A percentile compares a stretch with the other conserved stretches of the same genome.
Evolutionary conservation across 2,329 filamentous ascomycete genomes (phyloP).

Genomic region (Phaeosphaeriaceae sp.): DNA sequence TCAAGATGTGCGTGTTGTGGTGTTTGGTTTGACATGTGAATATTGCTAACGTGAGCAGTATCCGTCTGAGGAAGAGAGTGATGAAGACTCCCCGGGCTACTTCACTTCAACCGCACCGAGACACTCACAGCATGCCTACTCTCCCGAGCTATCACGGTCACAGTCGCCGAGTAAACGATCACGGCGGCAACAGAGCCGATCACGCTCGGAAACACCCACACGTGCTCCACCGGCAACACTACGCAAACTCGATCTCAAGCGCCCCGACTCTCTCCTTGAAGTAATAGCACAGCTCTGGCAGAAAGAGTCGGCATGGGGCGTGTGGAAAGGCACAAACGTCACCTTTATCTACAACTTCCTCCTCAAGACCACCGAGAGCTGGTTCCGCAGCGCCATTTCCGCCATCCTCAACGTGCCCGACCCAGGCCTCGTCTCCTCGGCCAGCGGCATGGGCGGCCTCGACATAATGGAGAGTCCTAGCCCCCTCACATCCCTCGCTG

Average conservation of each 20-base stretch:
- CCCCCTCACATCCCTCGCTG: conserved; percentile 79
- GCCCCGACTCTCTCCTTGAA: conserved; percentile 81
- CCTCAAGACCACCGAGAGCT: conserved; percentile 86
- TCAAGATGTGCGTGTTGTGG: conserved; percentile 35
- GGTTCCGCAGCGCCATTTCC: conserved; percentile 88
- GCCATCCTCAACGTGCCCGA: conserved; percentile 91
- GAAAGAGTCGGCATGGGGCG: conserved; percentile 86
- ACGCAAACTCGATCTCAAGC: conserved; percentile 74
- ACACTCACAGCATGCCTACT: conserved; percentile 43
- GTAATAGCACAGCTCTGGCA: conserved; percentile 88
- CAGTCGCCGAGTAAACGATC: conserved; percentile 46
- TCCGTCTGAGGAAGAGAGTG: conserved; percentile 73
- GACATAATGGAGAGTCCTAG: conserved; percentile 84
- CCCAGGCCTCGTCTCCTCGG: conserved; percentile 63
- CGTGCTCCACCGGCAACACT: conserved; percentile 50
- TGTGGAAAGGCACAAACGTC: conserved; percentile 93
- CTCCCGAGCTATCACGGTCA: conserved; percentile 45
- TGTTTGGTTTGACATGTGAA: conserved; percentile 19
- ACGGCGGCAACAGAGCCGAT: conserved; percentile 47
- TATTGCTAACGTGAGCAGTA: conserved; percentile 42
- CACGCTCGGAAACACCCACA: conserved; percentile 46
- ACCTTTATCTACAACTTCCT: conserved; percentile 92
- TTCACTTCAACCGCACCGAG: conserved; percentile 76
- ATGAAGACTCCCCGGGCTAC: conserved; percentile 76
- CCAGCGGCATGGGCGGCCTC: conserved; percentile 65